phyloP scores from a whole-genome alignment of 257 asterid species.

The Buddleja alternifolia region DNA sequence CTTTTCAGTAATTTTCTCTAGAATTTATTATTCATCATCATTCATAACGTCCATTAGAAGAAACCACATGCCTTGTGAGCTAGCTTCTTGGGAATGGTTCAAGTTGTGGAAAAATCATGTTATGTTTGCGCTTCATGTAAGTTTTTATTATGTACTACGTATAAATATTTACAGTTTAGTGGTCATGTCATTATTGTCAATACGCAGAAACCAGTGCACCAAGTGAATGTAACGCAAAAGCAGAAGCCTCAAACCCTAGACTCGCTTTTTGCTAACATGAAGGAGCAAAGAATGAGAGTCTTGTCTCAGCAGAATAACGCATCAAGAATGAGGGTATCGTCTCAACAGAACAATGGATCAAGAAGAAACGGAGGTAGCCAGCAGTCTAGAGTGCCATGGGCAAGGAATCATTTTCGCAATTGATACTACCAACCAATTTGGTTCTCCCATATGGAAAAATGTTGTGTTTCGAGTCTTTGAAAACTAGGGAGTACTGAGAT shows the following conservation, averaged over 20 bases:
- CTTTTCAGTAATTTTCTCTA: too few relatives aligned
- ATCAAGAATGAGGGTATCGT: too few relatives aligned
- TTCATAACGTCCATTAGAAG: background rate
- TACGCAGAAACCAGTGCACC: constrained; percentile 56
- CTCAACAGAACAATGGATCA: constrained; percentile 39
- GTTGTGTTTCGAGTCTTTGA: too few relatives aligned
- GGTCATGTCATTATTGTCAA: background rate
- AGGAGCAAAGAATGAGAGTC: constrained; percentile 72
- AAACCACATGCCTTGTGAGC: too few relatives aligned
- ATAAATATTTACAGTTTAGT: background rate
- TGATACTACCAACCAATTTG: constrained; percentile 23
- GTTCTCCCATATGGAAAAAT: background rate
- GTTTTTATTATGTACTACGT: background rate
- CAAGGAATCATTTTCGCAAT: constrained; percentile 56
- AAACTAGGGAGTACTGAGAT: too few relatives aligned
- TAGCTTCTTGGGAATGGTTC: background rate
- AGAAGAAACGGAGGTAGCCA: constrained; percentile 62
- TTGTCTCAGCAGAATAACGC: too few relatives aligned
- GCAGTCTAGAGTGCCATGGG: constrained; percentile 70
- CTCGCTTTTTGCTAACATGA: constrained; percentile 89
- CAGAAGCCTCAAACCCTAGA: constrained; percentile 81
- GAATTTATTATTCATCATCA: background rate
- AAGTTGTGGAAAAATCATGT: too few relatives aligned
- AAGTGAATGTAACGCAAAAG: constrained; percentile 38
- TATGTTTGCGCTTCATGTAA: background rate